Conservation (phyloP, 2,329 filamentous ascomycete genomes). For the Penicillium sp. region DNA sequence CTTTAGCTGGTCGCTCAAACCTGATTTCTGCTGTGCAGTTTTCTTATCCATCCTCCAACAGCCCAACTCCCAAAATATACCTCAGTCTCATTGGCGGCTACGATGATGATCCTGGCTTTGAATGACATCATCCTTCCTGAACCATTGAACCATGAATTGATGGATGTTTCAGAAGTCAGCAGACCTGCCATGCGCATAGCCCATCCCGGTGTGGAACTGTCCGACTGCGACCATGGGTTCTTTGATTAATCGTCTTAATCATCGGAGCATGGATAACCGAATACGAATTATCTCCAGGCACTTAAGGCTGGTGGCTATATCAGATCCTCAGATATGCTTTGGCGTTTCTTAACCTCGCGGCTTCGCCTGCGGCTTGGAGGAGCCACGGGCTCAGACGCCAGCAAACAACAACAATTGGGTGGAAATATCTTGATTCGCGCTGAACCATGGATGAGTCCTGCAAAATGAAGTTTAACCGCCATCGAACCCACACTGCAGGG, state of each 20-base stretch:
- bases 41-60: slow-evolving; percentile 5
- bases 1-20: background rate
- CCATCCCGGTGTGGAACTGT: background rate
- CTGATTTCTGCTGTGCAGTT: background rate
- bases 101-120: background rate
- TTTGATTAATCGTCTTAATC: background rate
- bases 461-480: slow-evolving; percentile 13
- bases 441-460: slow-evolving; percentile 12
- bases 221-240: background rate
- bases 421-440: background rate
- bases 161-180: slow-evolving; percentile 14
- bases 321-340: background rate
- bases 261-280: background rate
- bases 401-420: background rate
- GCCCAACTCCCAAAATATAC: background rate
- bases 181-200: background rate
- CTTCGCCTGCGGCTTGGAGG: background rate
- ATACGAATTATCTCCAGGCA: background rate
- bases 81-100: background rate
- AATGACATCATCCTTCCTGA: slow-evolving; percentile 10
- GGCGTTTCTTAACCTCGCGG: background rate
- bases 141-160: background rate
- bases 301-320: background rate
- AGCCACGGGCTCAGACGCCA: background rate
- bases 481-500: background rate